Evolutionary conservation across 192 early-diverging fungal genomes (phyloP).

Genomic region (Coemansia sp.): DNA sequence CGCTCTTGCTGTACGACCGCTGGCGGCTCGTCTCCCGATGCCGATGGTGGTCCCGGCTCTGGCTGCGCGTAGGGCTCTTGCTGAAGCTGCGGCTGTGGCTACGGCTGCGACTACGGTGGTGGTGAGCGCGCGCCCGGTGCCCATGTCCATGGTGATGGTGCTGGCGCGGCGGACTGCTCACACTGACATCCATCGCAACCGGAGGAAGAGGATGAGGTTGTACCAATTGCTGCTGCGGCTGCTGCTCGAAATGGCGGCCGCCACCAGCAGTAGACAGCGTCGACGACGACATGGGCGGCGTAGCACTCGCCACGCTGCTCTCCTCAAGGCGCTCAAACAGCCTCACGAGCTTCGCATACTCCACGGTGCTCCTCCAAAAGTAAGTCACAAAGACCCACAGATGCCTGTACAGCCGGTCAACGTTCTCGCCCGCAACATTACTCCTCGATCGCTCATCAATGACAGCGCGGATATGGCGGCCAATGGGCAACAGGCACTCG

Average conservation of each 20-base stretch:
- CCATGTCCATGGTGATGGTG: not conserved
- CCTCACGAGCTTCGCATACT: slow-evolving; percentile 57
- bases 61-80: slow-evolving; percentile 21
- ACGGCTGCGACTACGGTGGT: slow-evolving; percentile 12
- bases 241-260: slow-evolving; percentile 12
- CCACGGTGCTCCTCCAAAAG: slow-evolving; percentile 67
- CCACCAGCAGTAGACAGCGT: slow-evolving; percentile 8
- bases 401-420: slow-evolving; percentile 56
- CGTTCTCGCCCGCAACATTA: slow-evolving; percentile 29
- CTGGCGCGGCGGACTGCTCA: not conserved
- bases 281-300: not conserved
- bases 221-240: slow-evolving; percentile 1
- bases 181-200: not conserved
- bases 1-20: slow-evolving; percentile 32
- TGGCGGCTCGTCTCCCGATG: slow-evolving; percentile 4
- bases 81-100: slow-evolving; percentile 21
- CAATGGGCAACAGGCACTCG: slow-evolving; percentile 60
- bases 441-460: slow-evolving; percentile 41
- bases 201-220: not conserved
- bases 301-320: slow-evolving; percentile 19
- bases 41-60: slow-evolving; percentile 10
- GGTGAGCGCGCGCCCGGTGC: not conserved
- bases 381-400: slow-evolving; percentile 73
- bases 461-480: slow-evolving; percentile 56
- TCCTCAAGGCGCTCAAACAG: slow-evolving; percentile 62